Evolutionary conservation across 2,329 filamentous ascomycete genomes (phyloP).

Genomic region (Pezicula neosporulosa): DNA sequence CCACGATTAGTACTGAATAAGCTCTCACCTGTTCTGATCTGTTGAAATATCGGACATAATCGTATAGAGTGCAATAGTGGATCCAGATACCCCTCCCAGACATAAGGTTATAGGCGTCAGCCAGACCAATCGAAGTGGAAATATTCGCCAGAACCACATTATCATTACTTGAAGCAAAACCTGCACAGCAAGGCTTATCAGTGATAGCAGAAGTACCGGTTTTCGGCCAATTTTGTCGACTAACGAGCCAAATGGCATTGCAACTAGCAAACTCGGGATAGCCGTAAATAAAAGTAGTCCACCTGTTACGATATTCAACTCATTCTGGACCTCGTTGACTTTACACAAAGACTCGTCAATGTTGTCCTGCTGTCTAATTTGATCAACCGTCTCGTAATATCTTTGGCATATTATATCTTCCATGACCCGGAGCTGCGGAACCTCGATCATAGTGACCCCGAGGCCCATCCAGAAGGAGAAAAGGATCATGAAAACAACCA

Average conservation of each 20-base stretch:
- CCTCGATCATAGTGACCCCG: slow-evolving; percentile 26
- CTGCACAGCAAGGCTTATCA: slow-evolving; percentile 27
- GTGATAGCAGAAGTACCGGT: slow-evolving; percentile 28
- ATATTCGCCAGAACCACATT: slow-evolving; percentile 28
- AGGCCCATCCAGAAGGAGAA: slow-evolving; percentile 27
- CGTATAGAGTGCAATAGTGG: slow-evolving; percentile 30
- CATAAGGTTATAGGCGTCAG: slow-evolving; percentile 27
- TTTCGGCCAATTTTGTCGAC: slow-evolving; percentile 36
- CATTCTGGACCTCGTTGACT: slow-evolving; percentile 31
- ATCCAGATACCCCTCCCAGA: slow-evolving; percentile 33
- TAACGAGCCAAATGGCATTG: slow-evolving; percentile 34
- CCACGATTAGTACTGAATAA: neutral
- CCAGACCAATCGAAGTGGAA: slow-evolving; percentile 33
- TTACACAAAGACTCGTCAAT: slow-evolving; percentile 37
- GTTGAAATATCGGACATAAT: slow-evolving; percentile 34
- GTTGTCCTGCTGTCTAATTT: slow-evolving; percentile 14
- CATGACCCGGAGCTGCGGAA: slow-evolving; percentile 32
- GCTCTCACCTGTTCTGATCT: slow-evolving; percentile 32
- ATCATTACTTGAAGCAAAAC: slow-evolving; percentile 28
- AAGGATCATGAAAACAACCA: slow-evolving; percentile 29
- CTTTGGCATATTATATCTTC: slow-evolving; percentile 38
- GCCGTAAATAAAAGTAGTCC: slow-evolving; percentile 26
- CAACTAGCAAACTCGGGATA: slow-evolving; percentile 23
- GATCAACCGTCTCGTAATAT: slow-evolving; percentile 25
- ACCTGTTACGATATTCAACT: slow-evolving; percentile 32